Evolutionary conservation across 345 rosid species (phyloP).

Genomic region (Clarkia xantiana): DNA sequence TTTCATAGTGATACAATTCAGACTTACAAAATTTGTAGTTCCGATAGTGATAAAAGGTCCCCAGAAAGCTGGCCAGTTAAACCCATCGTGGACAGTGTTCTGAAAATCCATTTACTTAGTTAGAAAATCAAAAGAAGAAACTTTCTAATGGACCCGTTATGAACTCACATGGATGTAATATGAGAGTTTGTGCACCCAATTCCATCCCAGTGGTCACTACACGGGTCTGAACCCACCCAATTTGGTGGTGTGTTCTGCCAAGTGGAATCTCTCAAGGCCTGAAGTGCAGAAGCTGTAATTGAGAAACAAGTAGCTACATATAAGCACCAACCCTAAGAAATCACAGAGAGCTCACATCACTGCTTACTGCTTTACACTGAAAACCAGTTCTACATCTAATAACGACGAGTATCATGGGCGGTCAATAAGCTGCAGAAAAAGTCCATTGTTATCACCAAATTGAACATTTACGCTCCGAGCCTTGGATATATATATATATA

Average conservation of each 20-base stretch:
- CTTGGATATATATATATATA: no score
- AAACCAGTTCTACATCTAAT: no score
- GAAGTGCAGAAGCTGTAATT: conserved; percentile 33
- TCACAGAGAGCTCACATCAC: neutral
- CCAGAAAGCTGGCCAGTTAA: conserved; percentile 41
- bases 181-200: conserved; percentile 36
- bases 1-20: neutral
- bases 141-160: neutral
- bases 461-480: no score
- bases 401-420: no score
- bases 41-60: conserved; percentile 42
- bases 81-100: conserved; percentile 41
- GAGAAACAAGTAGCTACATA: neutral
- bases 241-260: conserved; percentile 42
- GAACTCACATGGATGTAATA: conserved; percentile 40
- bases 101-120: conserved; percentile 17
- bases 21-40: conserved; percentile 51
- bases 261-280: conserved; percentile 13
- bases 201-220: conserved; percentile 60
- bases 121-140: neutral
- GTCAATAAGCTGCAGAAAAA: no score
- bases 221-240: conserved; percentile 67
- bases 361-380: no score
- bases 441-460: no score
- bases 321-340: no score